Conservation (phyloP, 257 asterid species). For the Jaltomata sinuosa region DNA sequence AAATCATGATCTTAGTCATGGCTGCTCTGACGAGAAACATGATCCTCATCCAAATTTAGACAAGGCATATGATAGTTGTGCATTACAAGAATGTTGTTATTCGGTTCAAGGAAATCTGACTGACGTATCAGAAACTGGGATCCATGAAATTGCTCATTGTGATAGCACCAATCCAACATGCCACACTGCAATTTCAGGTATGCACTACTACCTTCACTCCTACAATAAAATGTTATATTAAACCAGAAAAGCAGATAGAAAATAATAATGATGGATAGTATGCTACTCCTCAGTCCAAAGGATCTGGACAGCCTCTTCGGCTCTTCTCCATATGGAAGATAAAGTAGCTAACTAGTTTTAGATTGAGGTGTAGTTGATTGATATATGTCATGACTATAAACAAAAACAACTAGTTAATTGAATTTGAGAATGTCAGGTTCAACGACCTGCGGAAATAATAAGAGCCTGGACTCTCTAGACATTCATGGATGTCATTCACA, state of each 20-base stretch:
- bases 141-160: neutral
- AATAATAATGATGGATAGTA: neutral
- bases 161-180: neutral
- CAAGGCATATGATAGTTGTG: neutral
- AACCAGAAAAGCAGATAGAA: neutral
- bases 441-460: constrained; percentile 1
- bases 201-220: neutral
- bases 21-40: neutral
- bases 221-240: neutral
- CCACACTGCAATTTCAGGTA: neutral
- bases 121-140: neutral
- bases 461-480: constrained; percentile 4
- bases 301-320: neutral
- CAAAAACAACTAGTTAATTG: neutral
- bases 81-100: neutral
- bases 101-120: neutral
- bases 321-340: neutral
- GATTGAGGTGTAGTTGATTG: neutral
- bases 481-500: constrained; percentile 3
- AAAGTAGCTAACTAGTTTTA: neutral
- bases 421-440: neutral
- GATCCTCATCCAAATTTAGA: neutral
- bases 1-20: neutral
- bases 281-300: neutral
- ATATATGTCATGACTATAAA: neutral